Evolutionary conservation across 352 stramenopile species (phyloP), one percentile per base, ranked within the genome.

Genomic region (Globisporangium middletonii): DNA sequence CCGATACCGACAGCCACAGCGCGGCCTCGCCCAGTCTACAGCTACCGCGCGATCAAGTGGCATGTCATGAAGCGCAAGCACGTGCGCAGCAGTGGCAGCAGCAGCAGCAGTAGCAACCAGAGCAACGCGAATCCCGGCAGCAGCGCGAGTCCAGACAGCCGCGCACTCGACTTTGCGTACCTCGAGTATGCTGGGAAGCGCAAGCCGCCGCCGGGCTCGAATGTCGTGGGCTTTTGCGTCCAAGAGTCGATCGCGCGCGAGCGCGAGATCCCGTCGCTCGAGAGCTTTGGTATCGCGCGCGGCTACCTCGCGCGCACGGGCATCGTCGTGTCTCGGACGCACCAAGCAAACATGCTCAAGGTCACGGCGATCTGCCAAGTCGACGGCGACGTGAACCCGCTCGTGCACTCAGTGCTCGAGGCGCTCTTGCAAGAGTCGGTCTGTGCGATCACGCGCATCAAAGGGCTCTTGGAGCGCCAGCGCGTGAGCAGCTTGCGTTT

Each of bases 251-350:
- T 92, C 59, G 55, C 72, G 8, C 67, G 67, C 38, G 79, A 89
- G 23, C 69, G 74, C 45, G 69, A 92, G 53, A 76, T 94, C 28
- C 82, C 84, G 16, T 65, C 78, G 8, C 66, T 94, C 9, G 75
- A 86, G 46, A 62, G 68, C 50, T 88, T 80, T 51, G 78, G 84
- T 47, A 74, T 94, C 59, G 50, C 72, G 48, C 70, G 84, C 15
- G 80, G 75, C 33, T 63, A 72, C n/a, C 53, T 92, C 6, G 66
- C 77, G 26, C 81, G 79, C 8, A 79, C 81, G 0, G 84, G 84
- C n/a, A 75, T 94, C 47, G 61, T 94, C 49, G 72, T 94, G 55
- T 83, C 82, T 11, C 77, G 75, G 35, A 92, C 84, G n/a, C 77
- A 86, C 60, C 79, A 88, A 57, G 70, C 77, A 7, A 85, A 89